These are phyloP conservation scores for Elsinoe australis DNA, from an alignment of 2,329 filamentous ascomycete species.

Conservation along the genomic window DNA sequence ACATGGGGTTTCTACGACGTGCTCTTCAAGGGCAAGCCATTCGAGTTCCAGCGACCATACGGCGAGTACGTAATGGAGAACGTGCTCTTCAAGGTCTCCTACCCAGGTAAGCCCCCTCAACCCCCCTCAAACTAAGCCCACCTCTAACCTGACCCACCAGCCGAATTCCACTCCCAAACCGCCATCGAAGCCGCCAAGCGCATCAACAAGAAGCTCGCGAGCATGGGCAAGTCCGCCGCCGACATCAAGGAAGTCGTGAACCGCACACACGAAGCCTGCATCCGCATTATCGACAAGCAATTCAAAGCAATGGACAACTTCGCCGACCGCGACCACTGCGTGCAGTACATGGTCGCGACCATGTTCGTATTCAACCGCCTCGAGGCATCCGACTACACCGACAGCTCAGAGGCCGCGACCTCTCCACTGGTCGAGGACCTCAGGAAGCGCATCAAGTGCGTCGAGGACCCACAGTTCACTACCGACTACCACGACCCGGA, in stretches of 20 bases:
- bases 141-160: conserved; percentile 34
- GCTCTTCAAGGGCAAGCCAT: conserved; percentile 90
- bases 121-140: conserved; percentile 20
- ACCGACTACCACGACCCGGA: conserved; percentile 88
- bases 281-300: conserved; percentile 99
- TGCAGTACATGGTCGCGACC: conserved; percentile 97
- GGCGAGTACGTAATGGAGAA: conserved; percentile 99
- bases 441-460: conserved; percentile 87
- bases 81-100: conserved; percentile 98
- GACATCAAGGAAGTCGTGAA: conserved; percentile 92
- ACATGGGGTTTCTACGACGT: conserved; percentile 99
- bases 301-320: conserved; percentile 99
- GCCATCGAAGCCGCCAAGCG: conserved; percentile 91
- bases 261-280: conserved; percentile 95
- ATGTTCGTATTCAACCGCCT: conserved; percentile 96
- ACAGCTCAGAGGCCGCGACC: conserved; percentile 85
- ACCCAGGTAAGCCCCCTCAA: conserved; percentile 59
- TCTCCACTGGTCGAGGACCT: conserved; percentile 84
- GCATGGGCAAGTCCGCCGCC: conserved; percentile 78
- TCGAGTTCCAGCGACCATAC: conserved; percentile 91
- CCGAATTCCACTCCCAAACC: conserved; percentile 98
- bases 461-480: conserved; percentile 93
- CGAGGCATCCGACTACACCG: conserved; percentile 85
- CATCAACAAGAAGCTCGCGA: conserved; percentile 74
- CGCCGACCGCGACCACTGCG: conserved; percentile 97